Percentiles rank a stretch among this genome's conserved stretches.
Evolutionary conservation across 176 grass and related monocot species (phyloP).

Genomic region (Ensete glaucum): DNA sequence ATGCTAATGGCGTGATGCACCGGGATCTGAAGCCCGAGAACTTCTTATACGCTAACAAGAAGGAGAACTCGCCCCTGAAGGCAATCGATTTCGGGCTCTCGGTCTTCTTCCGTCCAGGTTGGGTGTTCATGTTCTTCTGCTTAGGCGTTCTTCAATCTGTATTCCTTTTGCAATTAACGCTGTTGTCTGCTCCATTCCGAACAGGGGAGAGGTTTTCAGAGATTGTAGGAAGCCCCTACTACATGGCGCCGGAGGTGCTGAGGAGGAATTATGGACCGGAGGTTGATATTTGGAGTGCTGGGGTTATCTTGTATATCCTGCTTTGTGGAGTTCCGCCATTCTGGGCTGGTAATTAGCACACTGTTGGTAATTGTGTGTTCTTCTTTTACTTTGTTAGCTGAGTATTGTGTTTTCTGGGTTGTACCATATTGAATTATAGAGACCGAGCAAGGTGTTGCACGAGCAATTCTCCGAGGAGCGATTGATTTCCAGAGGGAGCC

Average conservation of each 20-base stretch:
- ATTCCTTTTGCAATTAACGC: background rate
- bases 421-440: slow-evolving; percentile 34
- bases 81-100: slow-evolving; percentile 97
- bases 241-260: slow-evolving; percentile 98
- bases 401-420: background rate
- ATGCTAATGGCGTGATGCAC: slow-evolving; percentile 89
- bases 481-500: slow-evolving; percentile 94
- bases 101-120: slow-evolving; percentile 85
- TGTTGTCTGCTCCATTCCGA: background rate
- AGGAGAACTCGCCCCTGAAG: slow-evolving; percentile 83
- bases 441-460: slow-evolving; percentile 89
- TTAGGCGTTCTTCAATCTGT: background rate
- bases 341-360: slow-evolving; percentile 65
- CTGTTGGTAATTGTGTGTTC: background rate
- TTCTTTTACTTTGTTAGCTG: slow-evolving; percentile 2
- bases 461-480: slow-evolving; percentile 75
- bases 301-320: slow-evolving; percentile 95
- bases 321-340: slow-evolving; percentile 94
- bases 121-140: background rate
- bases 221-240: slow-evolving; percentile 98
- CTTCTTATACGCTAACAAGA: slow-evolving; percentile 83
- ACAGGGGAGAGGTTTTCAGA: slow-evolving; percentile 76
- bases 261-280: slow-evolving; percentile 94
- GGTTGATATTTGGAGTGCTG: slow-evolving; percentile 97
- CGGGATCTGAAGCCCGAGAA: slow-evolving; percentile 97